A percentile compares a stretch with the other conserved stretches of the same genome.
These are phyloP conservation scores for Podila clonocystis DNA, from an alignment of 192 early-diverging fungal genomes.

Conservation along the genomic window DNA sequence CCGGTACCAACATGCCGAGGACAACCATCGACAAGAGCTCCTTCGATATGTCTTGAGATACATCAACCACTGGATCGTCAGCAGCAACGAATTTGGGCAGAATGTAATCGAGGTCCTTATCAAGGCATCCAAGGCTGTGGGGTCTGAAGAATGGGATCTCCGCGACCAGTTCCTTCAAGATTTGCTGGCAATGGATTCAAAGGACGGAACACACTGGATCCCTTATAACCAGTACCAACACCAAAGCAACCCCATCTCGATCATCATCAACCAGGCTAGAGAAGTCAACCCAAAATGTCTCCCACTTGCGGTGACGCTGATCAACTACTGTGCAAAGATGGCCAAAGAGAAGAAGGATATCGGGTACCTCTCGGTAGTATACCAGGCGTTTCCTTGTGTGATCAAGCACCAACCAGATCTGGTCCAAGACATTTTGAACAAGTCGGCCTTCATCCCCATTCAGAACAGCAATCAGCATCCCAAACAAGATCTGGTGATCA, in stretches of 20 bases:
- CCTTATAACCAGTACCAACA: background rate
- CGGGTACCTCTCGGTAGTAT: background rate
- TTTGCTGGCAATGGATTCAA: background rate
- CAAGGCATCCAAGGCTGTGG: background rate
- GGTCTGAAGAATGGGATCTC: background rate
- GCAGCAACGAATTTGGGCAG: background rate
- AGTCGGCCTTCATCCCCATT: background rate
- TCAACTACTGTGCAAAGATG: background rate
- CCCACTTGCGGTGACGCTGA: background rate
- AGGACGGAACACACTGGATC: background rate
- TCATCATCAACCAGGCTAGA: background rate
- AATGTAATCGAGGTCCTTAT: background rate
- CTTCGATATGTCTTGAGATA: background rate
- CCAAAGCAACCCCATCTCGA: background rate
- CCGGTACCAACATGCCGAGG: background rate
- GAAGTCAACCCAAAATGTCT: background rate
- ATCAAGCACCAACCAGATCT: background rate
- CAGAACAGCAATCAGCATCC: background rate
- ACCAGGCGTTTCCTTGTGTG: background rate
- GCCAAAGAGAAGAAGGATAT: background rate
- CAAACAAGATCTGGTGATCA: background rate
- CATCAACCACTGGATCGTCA: background rate
- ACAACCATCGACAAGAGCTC: background rate
- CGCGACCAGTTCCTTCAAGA: background rate
- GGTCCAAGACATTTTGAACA: background rate